Conservation (phyloP, 768 basidiomycete genomes). For the Leccinum imitatum region DNA sequence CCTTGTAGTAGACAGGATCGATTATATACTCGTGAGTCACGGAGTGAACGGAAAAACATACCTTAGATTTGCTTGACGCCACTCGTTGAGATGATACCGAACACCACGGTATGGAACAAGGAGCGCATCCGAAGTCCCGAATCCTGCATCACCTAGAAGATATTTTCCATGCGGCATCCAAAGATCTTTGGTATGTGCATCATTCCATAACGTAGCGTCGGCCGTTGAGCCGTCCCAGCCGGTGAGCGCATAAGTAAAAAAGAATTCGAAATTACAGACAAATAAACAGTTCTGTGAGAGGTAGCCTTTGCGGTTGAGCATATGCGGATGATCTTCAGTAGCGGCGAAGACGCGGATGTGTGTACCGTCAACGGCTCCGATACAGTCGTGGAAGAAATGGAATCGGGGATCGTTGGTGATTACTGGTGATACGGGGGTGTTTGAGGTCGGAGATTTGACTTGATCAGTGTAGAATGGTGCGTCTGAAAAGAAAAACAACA, state of each 20-base stretch:
- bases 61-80: slow-evolving; percentile 10
- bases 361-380: no score
- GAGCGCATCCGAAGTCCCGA: slow-evolving; percentile 9
- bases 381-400: no score
- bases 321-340: no score
- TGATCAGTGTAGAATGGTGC: no score
- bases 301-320: slow-evolving; percentile 21
- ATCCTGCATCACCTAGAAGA: slow-evolving; percentile 24
- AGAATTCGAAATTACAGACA: slow-evolving; percentile 32
- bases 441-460: no score
- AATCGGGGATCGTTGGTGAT: no score
- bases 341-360: no score
- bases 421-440: no score
- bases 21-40: no score
- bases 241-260: slow-evolving; percentile 38
- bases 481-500: no score
- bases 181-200: slow-evolving; percentile 30
- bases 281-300: slow-evolving; percentile 42
- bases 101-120: slow-evolving; percentile 39
- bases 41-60: neutral
- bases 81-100: slow-evolving; percentile 39
- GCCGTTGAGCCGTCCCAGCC: slow-evolving; percentile 42
- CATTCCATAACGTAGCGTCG: slow-evolving; percentile 30
- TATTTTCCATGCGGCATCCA: slow-evolving; percentile 33
- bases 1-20: no score